A percentile compares a stretch with the other conserved stretches of the same genome.
Conservation (phyloP, 257 asterid genomes). For the Fraxinus pennsylvanica region DNA sequence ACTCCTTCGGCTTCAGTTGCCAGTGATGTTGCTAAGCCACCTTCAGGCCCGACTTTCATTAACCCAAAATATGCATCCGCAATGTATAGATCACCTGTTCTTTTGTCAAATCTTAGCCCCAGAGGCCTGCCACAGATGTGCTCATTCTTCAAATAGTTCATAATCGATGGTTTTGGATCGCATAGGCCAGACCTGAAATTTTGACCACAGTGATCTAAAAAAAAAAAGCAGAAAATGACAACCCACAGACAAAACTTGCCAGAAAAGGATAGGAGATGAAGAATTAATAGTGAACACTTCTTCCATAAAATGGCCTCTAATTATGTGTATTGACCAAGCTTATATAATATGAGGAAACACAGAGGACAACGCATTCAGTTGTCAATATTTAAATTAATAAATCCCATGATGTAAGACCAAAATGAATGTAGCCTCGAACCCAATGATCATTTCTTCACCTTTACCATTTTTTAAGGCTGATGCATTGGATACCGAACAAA, state of each 20-base stretch:
- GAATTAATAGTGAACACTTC: background rate
- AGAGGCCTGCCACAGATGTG: constrained; percentile 97
- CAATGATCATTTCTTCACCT: too few species aligned
- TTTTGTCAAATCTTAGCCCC: constrained; percentile 83
- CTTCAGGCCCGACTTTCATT: constrained; percentile 93
- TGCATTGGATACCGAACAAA: too few species aligned
- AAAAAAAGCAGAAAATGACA: background rate
- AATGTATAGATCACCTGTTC: constrained; percentile 79
- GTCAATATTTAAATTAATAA: too few species aligned
- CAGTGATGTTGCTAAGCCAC: constrained; percentile 81
- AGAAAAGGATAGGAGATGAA: background rate
- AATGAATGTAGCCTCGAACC: too few species aligned
- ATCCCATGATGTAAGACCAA: too few species aligned
- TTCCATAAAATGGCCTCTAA: too few species aligned
- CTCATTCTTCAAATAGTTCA: constrained; percentile 72
- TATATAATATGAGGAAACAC: too few species aligned
- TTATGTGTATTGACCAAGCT: too few species aligned
- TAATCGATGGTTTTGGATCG: constrained; percentile 60
- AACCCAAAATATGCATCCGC: constrained; percentile 96
- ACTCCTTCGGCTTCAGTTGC: constrained; percentile 78
- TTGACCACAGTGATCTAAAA: too few species aligned
- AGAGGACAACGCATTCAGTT: too few species aligned
- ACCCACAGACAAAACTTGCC: background rate
- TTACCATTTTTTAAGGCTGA: too few species aligned
- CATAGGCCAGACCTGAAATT: constrained; percentile 67